These are phyloP conservation scores for Cucurbita argyrosperma DNA, from an alignment of 306 rosid genomes.

Conservation along the genomic window DNA sequence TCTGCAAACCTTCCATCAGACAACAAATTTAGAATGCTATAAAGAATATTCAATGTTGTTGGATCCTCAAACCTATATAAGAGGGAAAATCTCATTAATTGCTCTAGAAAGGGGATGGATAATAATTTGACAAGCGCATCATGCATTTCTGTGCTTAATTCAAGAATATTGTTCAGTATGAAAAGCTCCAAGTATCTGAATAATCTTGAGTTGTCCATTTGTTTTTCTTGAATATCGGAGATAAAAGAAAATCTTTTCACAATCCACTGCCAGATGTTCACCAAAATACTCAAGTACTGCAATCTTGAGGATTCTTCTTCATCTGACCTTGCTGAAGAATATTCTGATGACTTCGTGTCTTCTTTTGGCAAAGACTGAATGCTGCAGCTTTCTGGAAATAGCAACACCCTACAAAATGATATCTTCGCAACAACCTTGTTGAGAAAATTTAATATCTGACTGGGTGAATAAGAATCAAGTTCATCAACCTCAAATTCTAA, in stretches of 20 bases:
- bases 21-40: slow-evolving; percentile 28
- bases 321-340: slow-evolving; percentile 15
- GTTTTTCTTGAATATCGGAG: slow-evolving; percentile 26
- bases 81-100: slow-evolving; percentile 53
- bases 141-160: slow-evolving; percentile 34
- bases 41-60: slow-evolving; percentile 45
- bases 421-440: slow-evolving; percentile 50
- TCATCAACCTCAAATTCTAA: slow-evolving; percentile 36
- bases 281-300: slow-evolving; percentile 40
- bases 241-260: slow-evolving; percentile 33
- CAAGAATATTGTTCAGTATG: slow-evolving; percentile 42
- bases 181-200: slow-evolving; percentile 47
- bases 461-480: slow-evolving; percentile 26
- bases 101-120: slow-evolving; percentile 54
- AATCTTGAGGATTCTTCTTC: slow-evolving; percentile 27
- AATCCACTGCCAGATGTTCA: slow-evolving; percentile 51
- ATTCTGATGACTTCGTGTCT: slow-evolving; percentile 20
- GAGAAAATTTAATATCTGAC: slow-evolving; percentile 37
- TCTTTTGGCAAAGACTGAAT: slow-evolving; percentile 12
- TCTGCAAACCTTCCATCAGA: slow-evolving; percentile 39
- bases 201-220: slow-evolving; percentile 23
- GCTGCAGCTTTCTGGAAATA: slow-evolving; percentile 27
- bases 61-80: slow-evolving; percentile 60
- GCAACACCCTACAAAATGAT: slow-evolving; percentile 42
- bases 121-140: slow-evolving; percentile 31